These are phyloP conservation scores for Aureobasidium musti DNA, from an alignment of 2,329 filamentous ascomycete species.

Conservation along the genomic window DNA sequence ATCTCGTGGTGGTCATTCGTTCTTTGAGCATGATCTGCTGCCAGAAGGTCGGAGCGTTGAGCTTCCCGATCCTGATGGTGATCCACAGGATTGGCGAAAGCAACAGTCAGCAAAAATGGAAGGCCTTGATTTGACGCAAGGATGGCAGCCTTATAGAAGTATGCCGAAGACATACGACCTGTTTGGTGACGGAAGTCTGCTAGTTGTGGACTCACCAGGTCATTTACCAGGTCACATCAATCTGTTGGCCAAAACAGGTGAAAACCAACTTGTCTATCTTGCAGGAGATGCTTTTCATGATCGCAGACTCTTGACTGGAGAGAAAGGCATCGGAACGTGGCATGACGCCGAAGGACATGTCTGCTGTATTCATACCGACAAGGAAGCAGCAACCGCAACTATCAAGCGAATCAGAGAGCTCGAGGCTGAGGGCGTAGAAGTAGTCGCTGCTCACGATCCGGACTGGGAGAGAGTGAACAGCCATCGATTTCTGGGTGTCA, in stretches of 20 bases:
- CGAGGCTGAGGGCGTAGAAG: constrained; percentile 49
- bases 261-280: constrained; percentile 51
- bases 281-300: constrained; percentile 60
- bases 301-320: constrained; percentile 52
- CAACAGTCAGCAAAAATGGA: not conserved
- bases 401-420: constrained; percentile 48
- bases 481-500: not conserved
- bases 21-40: constrained; percentile 50
- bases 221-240: constrained; percentile 57
- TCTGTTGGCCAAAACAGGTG: constrained; percentile 47
- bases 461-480: constrained; percentile 47
- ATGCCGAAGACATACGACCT: constrained; percentile 52
- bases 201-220: constrained; percentile 54
- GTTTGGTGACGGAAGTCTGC: constrained; percentile 51
- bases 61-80: constrained; percentile 28
- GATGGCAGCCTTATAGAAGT: not conserved
- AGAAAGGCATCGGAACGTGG: constrained; percentile 56
- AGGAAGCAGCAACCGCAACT: constrained; percentile 42
- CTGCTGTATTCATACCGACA: constrained; percentile 56
- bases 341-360: constrained; percentile 49
- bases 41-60: constrained; percentile 40
- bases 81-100: not conserved
- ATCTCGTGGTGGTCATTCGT: constrained; percentile 42
- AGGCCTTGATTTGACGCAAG: not conserved
- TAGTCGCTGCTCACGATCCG: constrained; percentile 56